phyloP scores from a whole-genome alignment of 495 filamentous ascomycete species.

The Penicillium lagena region DNA sequence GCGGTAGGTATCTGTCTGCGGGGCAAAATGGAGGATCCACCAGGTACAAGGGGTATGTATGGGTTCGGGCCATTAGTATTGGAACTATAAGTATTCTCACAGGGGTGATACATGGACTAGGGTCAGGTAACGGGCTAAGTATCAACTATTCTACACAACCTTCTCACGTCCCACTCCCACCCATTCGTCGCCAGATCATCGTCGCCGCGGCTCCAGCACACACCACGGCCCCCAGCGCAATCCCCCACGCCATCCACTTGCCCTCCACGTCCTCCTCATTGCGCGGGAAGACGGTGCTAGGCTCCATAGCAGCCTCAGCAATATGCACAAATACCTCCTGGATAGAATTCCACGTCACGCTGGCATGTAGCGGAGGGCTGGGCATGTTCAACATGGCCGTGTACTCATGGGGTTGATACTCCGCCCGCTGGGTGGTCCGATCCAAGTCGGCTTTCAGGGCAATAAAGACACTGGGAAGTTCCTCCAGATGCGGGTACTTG shows the following conservation, averaged over 20 bases:
- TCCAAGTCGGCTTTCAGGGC: constrained; percentile 92
- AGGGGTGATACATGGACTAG: not conserved
- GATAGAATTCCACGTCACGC: constrained; percentile 84
- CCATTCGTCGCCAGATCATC: constrained; percentile 62
- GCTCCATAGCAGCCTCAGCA: constrained; percentile 87
- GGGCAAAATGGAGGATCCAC: too few relatives aligned
- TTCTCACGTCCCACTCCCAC: constrained; percentile 26
- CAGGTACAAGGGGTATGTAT: too few relatives aligned
- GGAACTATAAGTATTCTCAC: too few relatives aligned
- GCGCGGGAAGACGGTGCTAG: constrained; percentile 80
- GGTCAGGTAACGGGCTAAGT: too few relatives aligned
- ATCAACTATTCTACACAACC: not conserved
- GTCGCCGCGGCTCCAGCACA: constrained; percentile 77
- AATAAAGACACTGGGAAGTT: constrained; percentile 81
- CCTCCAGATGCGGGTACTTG: constrained; percentile 74
- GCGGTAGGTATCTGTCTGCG: too few relatives aligned
- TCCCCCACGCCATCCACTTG: constrained; percentile 77
- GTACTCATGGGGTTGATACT: constrained; percentile 89
- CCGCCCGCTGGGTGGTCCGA: constrained; percentile 85
- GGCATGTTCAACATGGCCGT: constrained; percentile 68
- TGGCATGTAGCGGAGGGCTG: constrained; percentile 83
- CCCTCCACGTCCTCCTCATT: constrained; percentile 72
- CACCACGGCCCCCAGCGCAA: constrained; percentile 73
- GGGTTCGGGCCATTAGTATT: too few relatives aligned
- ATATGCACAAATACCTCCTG: constrained; percentile 84